A percentile compares a stretch with the other conserved stretches of the same genome.
These are phyloP conservation scores for Paraglomus occultum DNA, from an alignment of 192 early-diverging fungal genomes.

Conservation along the genomic window DNA sequence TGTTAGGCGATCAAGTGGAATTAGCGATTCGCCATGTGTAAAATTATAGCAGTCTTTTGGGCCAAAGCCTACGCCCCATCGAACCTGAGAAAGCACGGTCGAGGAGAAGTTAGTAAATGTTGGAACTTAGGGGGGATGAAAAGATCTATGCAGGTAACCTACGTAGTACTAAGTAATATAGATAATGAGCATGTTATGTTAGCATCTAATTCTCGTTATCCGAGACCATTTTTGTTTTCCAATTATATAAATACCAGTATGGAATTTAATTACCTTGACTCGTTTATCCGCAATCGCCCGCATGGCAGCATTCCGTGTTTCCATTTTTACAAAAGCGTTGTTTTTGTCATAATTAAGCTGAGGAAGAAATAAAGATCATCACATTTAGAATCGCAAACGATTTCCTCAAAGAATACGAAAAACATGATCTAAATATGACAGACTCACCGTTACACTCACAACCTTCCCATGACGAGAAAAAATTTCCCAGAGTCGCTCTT, in stretches of 20 bases:
- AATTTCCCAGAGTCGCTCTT: conserved; percentile 34
- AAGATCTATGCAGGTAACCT: too few species aligned
- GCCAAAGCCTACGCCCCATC: conserved; percentile 47
- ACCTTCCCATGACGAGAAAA: conserved; percentile 37
- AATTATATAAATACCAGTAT: conserved; percentile 23
- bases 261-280: neutral
- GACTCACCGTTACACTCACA: conserved; percentile 36
- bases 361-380: neutral
- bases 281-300: conserved; percentile 5
- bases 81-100: conserved; percentile 35
- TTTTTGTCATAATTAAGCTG: conserved; percentile 42
- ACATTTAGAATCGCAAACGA: neutral
- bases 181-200: too few species aligned
- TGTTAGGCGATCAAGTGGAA: conserved; percentile 40
- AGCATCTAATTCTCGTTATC: conserved; percentile 28
- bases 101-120: too few species aligned
- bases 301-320: conserved; percentile 34
- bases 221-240: conserved; percentile 33
- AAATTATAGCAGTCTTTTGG: conserved; percentile 47
- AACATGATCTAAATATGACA: neutral
- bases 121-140: too few species aligned
- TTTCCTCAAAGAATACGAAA: neutral
- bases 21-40: conserved; percentile 35
- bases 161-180: too few species aligned
- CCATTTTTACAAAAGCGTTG: conserved; percentile 49